These are phyloP conservation scores for Russula sp. DNA, from an alignment of 768 basidiomycete genomes.

Conservation along the genomic window DNA sequence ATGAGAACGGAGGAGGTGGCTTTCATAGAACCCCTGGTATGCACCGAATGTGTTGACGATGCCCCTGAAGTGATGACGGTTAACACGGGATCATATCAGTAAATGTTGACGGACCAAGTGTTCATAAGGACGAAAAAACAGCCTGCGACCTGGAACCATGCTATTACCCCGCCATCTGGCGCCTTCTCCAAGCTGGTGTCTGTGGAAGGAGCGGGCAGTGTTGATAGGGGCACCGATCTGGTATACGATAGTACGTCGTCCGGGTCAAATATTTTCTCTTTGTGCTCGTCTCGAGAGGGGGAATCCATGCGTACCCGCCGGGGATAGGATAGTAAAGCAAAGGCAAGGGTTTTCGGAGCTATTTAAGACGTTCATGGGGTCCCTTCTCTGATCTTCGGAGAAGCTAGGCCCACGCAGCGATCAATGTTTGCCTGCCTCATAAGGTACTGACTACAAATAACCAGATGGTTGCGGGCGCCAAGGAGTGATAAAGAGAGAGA, in stretches of 20 bases:
- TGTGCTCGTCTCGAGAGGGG: neutral
- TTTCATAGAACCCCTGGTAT: conserved; percentile 29
- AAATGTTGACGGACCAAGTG: conserved; percentile 20
- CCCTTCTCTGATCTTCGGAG: neutral
- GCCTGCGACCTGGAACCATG: conserved; percentile 29
- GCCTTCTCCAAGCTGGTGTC: neutral
- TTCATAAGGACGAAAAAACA: conserved; percentile 30
- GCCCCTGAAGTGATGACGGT: conserved; percentile 20
- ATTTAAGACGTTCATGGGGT: conserved; percentile 6
- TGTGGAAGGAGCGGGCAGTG: neutral
- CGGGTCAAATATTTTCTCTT: neutral
- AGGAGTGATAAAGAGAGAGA: neutral
- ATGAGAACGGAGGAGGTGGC: conserved; percentile 14
- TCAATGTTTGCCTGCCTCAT: neutral
- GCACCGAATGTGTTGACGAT: conserved; percentile 31
- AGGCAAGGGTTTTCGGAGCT: neutral
- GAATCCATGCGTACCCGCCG: conserved; percentile 11
- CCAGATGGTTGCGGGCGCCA: neutral
- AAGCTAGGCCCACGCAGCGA: neutral
- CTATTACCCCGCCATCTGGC: conserved; percentile 24
- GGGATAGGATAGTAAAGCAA: neutral
- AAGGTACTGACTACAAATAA: neutral
- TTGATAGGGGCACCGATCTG: too few species aligned
- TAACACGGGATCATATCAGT: neutral
- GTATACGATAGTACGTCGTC: neutral